A percentile compares a stretch with the other conserved stretches of the same genome.
Evolutionary conservation across 805 yeast genomes (phyloP).

Genomic region (Pichia eremophila): DNA sequence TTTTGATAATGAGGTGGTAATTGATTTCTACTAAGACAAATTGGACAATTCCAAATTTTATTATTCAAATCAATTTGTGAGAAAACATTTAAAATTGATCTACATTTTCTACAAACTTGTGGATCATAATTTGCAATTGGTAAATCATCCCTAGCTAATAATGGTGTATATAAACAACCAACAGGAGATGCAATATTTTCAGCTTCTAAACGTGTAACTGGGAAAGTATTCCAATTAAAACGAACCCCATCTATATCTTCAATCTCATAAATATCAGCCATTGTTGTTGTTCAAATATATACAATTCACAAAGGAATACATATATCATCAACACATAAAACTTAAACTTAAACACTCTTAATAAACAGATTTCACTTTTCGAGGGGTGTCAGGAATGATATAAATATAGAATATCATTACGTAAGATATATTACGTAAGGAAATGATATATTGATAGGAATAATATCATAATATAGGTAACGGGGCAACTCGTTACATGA

Average conservation of each 20-base stretch:
- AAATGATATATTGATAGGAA: too few relatives aligned
- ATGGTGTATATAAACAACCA: slow-evolving; percentile 92
- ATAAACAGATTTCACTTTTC: too few relatives aligned
- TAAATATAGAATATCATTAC: too few relatives aligned
- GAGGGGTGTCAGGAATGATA: too few relatives aligned
- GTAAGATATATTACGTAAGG: too few relatives aligned
- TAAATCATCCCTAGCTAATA: slow-evolving; percentile 66
- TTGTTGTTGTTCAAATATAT: neutral
- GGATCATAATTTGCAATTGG: slow-evolving; percentile 83
- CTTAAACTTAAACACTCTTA: too few relatives aligned
- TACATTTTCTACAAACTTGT: slow-evolving; percentile 72
- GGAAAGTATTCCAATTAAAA: slow-evolving; percentile 81
- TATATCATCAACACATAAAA: too few relatives aligned
- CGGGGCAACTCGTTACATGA: too few relatives aligned
- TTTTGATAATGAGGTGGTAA: slow-evolving; percentile 77
- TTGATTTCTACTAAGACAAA: slow-evolving; percentile 70
- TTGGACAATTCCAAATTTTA: slow-evolving; percentile 76
- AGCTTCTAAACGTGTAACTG: slow-evolving; percentile 82
- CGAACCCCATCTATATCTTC: slow-evolving; percentile 59
- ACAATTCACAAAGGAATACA: too few relatives aligned
- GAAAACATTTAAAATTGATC: slow-evolving; percentile 80
- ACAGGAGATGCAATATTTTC: slow-evolving; percentile 89
- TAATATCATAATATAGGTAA: too few relatives aligned
- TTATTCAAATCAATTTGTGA: slow-evolving; percentile 71
- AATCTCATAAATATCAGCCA: slow-evolving; percentile 46